Conservation (phyloP, 176 grass and related monocot genomes). For the Carex scoparia region DNA sequence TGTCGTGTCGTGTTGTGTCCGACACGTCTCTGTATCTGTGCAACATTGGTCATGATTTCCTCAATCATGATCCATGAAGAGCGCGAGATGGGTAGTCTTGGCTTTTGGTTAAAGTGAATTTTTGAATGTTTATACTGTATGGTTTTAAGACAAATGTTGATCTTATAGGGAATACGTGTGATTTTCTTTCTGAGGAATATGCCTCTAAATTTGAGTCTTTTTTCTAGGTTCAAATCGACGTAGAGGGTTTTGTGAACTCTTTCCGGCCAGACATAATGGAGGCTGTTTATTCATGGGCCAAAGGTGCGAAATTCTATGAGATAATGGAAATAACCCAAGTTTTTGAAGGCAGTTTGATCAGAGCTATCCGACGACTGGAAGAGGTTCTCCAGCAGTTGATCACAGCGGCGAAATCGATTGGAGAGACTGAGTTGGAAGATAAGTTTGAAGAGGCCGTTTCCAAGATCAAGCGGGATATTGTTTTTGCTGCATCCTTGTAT, state of each 20-base stretch:
- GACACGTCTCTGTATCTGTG: no score
- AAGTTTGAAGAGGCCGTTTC: slow-evolving; percentile 77
- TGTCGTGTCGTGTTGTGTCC: no score
- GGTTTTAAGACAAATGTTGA: neutral
- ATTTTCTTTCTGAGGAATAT: neutral
- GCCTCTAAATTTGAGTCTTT: neutral
- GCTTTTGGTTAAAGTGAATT: neutral
- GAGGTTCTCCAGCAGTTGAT: slow-evolving; percentile 96
- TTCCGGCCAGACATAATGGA: slow-evolving; percentile 92
- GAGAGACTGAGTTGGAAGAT: slow-evolving; percentile 62
- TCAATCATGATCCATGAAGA: neutral
- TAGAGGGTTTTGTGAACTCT: slow-evolving; percentile 69
- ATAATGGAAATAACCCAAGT: slow-evolving; percentile 86
- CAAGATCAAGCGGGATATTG: slow-evolving; percentile 72
- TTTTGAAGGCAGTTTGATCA: slow-evolving; percentile 94
- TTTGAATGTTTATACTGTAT: neutral
- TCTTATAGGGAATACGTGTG: neutral
- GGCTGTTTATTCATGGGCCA: slow-evolving; percentile 74
- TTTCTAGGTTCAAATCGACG: slow-evolving; percentile 75
- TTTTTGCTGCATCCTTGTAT: slow-evolving; percentile 64
- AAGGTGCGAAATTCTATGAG: slow-evolving; percentile 75
- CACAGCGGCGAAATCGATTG: slow-evolving; percentile 68
- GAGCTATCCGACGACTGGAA: slow-evolving; percentile 80
- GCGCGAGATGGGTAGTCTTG: neutral
- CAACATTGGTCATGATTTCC: no score